phyloP scores from a whole-genome alignment of 2,329 filamentous ascomycete genomes.

The Lachnellula suecica region DNA sequence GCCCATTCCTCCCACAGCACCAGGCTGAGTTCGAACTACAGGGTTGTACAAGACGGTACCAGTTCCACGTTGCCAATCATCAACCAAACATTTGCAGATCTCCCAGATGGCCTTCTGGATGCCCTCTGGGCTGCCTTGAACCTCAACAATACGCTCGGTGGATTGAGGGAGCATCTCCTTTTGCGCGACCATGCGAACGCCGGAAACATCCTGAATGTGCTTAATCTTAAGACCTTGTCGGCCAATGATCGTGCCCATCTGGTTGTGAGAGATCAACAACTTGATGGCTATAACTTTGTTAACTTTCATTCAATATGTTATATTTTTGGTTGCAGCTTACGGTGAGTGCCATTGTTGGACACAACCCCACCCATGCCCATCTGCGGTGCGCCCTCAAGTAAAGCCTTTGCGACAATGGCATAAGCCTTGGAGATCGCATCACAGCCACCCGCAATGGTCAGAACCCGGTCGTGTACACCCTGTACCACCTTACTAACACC shows the following conservation, averaged over 20 bases:
- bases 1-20: constrained; percentile 42
- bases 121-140: constrained; percentile 90
- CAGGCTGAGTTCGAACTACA: constrained; percentile 78
- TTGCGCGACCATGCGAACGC: constrained; percentile 98
- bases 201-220: constrained; percentile 95
- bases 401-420: constrained; percentile 83
- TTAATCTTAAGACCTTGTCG: constrained; percentile 98
- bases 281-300: constrained; percentile 70
- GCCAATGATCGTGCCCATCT: constrained; percentile 99
- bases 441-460: constrained; percentile 90
- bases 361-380: constrained; percentile 95
- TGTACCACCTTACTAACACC: constrained; percentile 99
- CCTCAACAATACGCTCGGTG: constrained; percentile 95
- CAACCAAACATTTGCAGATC: constrained; percentile 96
- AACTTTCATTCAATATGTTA: background rate
- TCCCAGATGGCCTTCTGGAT: constrained; percentile 98
- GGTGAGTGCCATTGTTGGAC: constrained; percentile 86
- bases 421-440: constrained; percentile 91
- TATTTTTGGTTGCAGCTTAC: constrained; percentile 55
- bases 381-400: constrained; percentile 89
- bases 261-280: constrained; percentile 97
- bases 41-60: constrained; percentile 98
- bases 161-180: constrained; percentile 99
- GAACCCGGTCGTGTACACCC: constrained; percentile 92
- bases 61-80: constrained; percentile 96